These are phyloP conservation scores for Penicillium paxilli DNA, from an alignment of 495 filamentous ascomycete species.

Conservation along the genomic window DNA sequence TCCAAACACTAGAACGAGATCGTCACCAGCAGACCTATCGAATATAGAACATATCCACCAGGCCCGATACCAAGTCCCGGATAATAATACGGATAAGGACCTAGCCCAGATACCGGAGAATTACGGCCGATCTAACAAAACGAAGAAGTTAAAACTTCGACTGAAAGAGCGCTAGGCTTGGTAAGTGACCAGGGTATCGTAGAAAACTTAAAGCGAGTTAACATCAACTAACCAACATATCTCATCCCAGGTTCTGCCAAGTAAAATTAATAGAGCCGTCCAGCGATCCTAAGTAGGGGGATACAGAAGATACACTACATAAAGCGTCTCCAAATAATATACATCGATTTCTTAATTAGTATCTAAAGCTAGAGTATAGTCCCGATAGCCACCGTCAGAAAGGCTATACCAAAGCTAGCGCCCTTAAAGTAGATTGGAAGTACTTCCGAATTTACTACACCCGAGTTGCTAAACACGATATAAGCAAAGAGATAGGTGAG, in stretches of 20 bases:
- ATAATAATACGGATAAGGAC: constrained; percentile 20
- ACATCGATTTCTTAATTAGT: constrained; percentile 21
- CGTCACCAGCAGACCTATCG: constrained; percentile 3
- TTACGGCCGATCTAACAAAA: constrained; percentile 14
- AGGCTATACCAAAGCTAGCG: constrained; percentile 16
- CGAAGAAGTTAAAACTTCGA: constrained; percentile 14
- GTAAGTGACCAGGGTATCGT: constrained; percentile 8
- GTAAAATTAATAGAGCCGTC: constrained; percentile 5
- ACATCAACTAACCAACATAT: constrained; percentile 5
- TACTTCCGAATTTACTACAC: constrained; percentile 13
- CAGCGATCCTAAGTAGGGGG: constrained; percentile 2
- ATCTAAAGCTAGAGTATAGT: constrained; percentile 14
- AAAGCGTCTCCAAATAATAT: constrained; percentile 11
- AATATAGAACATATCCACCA: constrained; percentile 8
- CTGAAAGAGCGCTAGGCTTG: constrained; percentile 12
- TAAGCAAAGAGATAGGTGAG: constrained; percentile 10
- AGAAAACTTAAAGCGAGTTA: not conserved
- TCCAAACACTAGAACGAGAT: constrained; percentile 1
- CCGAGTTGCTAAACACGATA: constrained; percentile 5
- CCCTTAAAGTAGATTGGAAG: constrained; percentile 18
- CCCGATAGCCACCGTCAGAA: constrained; percentile 8
- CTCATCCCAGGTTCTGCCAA: constrained; percentile 12
- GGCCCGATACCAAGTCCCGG: constrained; percentile 10
- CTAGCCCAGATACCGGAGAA: constrained; percentile 8
- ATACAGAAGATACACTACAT: constrained; percentile 3